These are phyloP conservation scores for Ophiostoma angusticollis DNA, from an alignment of 2,329 filamentous ascomycete species.

Conservation along the genomic window DNA sequence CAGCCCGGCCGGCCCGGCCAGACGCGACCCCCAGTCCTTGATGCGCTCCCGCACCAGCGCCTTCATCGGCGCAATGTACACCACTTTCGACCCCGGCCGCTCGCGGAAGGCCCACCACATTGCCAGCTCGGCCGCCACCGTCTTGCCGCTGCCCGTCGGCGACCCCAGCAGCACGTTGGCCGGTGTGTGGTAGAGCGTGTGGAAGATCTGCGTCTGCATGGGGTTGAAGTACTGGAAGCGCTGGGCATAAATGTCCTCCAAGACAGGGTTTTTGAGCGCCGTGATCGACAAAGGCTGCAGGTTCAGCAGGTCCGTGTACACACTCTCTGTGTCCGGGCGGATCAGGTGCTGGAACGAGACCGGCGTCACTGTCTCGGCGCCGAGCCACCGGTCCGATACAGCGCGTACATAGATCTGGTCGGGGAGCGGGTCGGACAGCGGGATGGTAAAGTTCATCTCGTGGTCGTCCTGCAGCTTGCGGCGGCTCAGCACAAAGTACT, in stretches of 20 bases:
- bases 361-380: slow-evolving; percentile 86
- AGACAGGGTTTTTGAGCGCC: slow-evolving; percentile 70
- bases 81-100: slow-evolving; percentile 87
- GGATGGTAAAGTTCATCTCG: slow-evolving; percentile 95
- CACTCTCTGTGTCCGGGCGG: slow-evolving; percentile 89
- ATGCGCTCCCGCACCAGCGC: slow-evolving; percentile 92
- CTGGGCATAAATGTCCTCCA: slow-evolving; percentile 80
- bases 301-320: slow-evolving; percentile 89
- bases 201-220: slow-evolving; percentile 98
- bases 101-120: slow-evolving; percentile 99
- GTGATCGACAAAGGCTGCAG: slow-evolving; percentile 79
- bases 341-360: slow-evolving; percentile 98
- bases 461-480: slow-evolving; percentile 92
- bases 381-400: slow-evolving; percentile 91
- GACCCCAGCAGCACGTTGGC: slow-evolving; percentile 91
- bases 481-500: slow-evolving; percentile 86
- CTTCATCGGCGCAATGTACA: slow-evolving; percentile 99
- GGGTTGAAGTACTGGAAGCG: slow-evolving; percentile 96
- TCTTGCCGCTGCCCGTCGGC: slow-evolving; percentile 94
- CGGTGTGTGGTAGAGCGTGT: slow-evolving; percentile 83
- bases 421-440: slow-evolving; percentile 80
- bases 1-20: slow-evolving; percentile 71
- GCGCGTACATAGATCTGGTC: slow-evolving; percentile 93
- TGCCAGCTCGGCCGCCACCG: slow-evolving; percentile 84
- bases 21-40: slow-evolving; percentile 78